Percentiles rank a stretch among this genome's conserved stretches.
Conservation (phyloP, 2,329 filamentous ascomycete species). For the Pyrenophora graminea region DNA sequence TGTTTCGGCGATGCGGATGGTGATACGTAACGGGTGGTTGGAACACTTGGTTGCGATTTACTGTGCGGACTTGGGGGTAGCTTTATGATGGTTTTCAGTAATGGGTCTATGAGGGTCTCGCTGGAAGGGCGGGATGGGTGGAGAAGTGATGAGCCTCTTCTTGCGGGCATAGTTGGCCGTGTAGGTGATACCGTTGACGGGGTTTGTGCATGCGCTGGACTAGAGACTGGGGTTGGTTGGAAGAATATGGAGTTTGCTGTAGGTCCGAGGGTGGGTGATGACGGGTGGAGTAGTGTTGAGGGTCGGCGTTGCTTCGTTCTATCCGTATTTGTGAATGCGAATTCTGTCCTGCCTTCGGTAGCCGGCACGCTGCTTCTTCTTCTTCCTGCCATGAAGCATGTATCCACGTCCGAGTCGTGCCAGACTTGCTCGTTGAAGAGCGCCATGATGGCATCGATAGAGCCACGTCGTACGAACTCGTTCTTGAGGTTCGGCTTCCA, state of each 20-base stretch:
- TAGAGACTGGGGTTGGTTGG: not conserved
- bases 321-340: not conserved
- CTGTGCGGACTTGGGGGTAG: not conserved
- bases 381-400: not conserved
- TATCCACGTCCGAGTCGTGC: not conserved
- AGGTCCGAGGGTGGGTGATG: conserved; percentile 1
- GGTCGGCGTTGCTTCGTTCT: not conserved
- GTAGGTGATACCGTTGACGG: no score
- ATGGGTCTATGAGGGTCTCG: not conserved
- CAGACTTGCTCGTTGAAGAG: conserved; percentile 10
- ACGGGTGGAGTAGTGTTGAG: conserved; percentile 15
- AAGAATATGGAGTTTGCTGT: not conserved
- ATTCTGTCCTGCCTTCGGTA: not conserved
- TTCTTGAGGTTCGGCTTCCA: conserved; percentile 34
- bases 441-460: conserved; percentile 16
- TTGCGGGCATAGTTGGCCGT: not conserved
- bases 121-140: conserved; percentile 25
- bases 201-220: not conserved
- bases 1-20: no score
- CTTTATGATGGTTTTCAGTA: conserved; percentile 4
- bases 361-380: not conserved
- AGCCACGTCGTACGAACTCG: conserved; percentile 18
- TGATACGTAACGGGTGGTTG: no score
- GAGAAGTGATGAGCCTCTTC: conserved; percentile 23
- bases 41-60: not conserved